Evolutionary conservation across 176 grass and related monocot species (phyloP).

Genomic region (Musa acuminata): DNA sequence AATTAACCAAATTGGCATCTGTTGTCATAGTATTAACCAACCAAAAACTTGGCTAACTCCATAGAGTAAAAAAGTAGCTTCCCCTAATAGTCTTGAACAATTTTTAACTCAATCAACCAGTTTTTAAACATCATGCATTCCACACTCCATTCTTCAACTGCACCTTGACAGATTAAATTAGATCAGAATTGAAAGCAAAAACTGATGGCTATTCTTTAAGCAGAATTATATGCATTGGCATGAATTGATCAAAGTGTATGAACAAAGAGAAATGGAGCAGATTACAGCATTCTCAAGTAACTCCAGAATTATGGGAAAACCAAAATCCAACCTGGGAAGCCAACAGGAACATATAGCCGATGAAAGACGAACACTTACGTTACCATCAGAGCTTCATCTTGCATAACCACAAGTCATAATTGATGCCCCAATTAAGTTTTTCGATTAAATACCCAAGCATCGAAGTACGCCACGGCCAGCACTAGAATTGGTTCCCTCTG

Average conservation of each 20-base stretch:
- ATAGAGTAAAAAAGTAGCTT: too few species aligned
- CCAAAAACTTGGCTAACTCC: too few species aligned
- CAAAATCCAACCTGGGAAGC: conserved; percentile 12
- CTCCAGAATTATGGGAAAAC: neutral
- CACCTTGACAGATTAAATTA: too few species aligned
- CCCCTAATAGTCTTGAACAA: too few species aligned
- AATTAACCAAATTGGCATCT: too few species aligned
- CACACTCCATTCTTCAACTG: too few species aligned
- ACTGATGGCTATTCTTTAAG: too few species aligned
- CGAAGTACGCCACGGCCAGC: neutral
- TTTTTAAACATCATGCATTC: too few species aligned
- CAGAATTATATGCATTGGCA: neutral
- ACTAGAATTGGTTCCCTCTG: conserved; percentile 36
- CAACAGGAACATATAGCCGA: conserved; percentile 24
- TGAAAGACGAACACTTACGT: neutral
- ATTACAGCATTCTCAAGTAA: neutral
- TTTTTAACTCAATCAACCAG: too few species aligned
- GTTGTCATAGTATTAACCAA: too few species aligned
- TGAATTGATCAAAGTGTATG: neutral
- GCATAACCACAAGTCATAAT: conserved; percentile 2
- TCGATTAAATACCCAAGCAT: conserved; percentile 15
- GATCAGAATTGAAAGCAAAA: too few species aligned
- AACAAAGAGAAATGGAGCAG: neutral
- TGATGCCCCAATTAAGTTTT: conserved; percentile 2
- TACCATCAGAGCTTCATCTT: neutral